phyloP scores from a whole-genome alignment of 495 filamentous ascomycete species.

The Aspergillus olivimuriae region DNA sequence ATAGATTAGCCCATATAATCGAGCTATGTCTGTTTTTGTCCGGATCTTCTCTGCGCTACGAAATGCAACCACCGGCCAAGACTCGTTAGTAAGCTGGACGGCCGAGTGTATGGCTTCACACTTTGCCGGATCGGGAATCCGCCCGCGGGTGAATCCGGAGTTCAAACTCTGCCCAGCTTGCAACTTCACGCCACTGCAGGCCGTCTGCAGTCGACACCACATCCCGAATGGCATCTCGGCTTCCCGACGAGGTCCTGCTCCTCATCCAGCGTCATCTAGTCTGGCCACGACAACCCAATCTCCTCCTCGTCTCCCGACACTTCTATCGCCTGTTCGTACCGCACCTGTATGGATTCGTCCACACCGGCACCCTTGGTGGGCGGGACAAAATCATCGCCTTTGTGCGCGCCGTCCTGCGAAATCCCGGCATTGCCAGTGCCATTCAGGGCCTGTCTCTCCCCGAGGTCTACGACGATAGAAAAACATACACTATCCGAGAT shows the following conservation, averaged over 20 bases:
- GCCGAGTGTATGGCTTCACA: too few species aligned
- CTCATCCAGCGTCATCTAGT: not conserved
- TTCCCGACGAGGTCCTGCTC: not conserved
- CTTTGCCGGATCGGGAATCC: not conserved
- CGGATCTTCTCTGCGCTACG: too few species aligned
- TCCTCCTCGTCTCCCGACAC: not conserved
- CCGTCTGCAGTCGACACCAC: too few species aligned
- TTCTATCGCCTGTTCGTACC: not conserved
- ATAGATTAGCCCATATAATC: not conserved
- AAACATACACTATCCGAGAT: not conserved
- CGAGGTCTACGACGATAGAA: not conserved
- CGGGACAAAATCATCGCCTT: not conserved
- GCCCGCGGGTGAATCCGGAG: too few species aligned
- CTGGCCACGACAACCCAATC: not conserved
- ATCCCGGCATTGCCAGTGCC: not conserved
- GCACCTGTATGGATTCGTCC: not conserved
- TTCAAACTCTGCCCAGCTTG: not conserved
- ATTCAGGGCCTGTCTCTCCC: not conserved
- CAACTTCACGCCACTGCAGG: not conserved
- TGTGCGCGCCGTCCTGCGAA: not conserved
- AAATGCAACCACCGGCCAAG: too few species aligned
- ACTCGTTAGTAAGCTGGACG: too few species aligned
- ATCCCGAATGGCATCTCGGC: not conserved
- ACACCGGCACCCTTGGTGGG: not conserved
- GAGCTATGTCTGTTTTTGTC: not conserved